Conservation (phyloP, 768 basidiomycete genomes). For the Kwoniella shandongensis region DNA sequence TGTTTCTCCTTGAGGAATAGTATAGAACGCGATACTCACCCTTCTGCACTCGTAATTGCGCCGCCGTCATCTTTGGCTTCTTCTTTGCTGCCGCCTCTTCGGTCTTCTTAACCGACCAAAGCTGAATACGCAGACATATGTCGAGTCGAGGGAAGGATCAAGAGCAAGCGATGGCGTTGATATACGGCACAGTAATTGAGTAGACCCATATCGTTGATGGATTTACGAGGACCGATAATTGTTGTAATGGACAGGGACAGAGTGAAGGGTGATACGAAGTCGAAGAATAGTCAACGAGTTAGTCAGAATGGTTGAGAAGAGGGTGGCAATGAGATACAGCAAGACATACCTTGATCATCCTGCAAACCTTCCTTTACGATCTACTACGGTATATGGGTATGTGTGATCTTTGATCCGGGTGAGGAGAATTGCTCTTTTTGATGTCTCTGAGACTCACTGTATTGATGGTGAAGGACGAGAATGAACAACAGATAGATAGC, state of each 20-base stretch:
- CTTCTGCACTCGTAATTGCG: slow-evolving; percentile 99
- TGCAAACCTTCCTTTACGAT: slow-evolving; percentile 1
- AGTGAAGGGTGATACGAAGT: background rate
- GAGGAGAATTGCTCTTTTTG: background rate
- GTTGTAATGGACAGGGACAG: too few species aligned
- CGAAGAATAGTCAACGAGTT: too few species aligned
- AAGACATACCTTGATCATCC: slow-evolving; percentile 48
- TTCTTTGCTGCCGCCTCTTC: slow-evolving; percentile 96
- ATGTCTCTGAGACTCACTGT: too few species aligned
- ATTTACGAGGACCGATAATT: too few species aligned
- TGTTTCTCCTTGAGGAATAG: background rate
- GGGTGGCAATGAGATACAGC: slow-evolving; percentile 1
- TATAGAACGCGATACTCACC: slow-evolving; percentile 59
- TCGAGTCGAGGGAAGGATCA: slow-evolving; percentile 4
- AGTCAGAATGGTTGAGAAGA: too few species aligned
- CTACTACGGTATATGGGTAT: background rate
- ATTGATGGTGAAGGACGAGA: background rate
- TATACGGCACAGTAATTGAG: background rate
- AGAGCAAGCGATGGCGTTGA: too few species aligned
- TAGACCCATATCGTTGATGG: background rate
- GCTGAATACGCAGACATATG: slow-evolving; percentile 58
- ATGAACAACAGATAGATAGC: background rate
- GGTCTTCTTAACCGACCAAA: slow-evolving; percentile 99
- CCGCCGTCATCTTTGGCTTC: slow-evolving; percentile 97
- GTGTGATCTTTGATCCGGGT: background rate